Base-by-base conservation (phyloP, 495 filamentous ascomycete genomes). In the Aspergillus biplanus region DNA sequence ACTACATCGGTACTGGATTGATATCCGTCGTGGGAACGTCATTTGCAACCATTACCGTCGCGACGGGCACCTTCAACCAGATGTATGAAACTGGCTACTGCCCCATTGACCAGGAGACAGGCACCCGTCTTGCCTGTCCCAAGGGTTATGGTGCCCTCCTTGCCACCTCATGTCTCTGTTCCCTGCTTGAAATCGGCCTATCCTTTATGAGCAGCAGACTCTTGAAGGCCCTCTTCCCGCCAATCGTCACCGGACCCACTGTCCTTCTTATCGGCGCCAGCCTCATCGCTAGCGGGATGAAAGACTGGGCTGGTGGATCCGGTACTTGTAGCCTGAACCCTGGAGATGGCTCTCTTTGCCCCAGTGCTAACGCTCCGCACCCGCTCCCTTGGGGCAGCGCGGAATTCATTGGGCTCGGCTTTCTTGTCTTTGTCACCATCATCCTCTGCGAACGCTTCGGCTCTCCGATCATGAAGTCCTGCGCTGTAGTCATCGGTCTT, bases 371-470 rank as follows among this genome's bases (percentile, higher is more conserved):
- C 33, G 90, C 92, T 0, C 92, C 93, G 16, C 91, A 92, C 67
- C 83, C 93, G 18, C 81, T 97, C 1, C 90, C 90, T 1, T 97
- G 93, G 93, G 93, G 92, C 18, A 90, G 87, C 49, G 82, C 92
- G 12, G 86, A 96, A 73, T 96, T 92, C 71, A 89, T 97, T 52
- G 92, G 93, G 5, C 85, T 97, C 2, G 93, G 93, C 1, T 96
- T 97, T 78, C 86, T 87, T 31, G 93, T 96, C 46, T 97, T 97
- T 71, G 62, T 92, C n/a, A 92, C 91, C 32, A 96, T 95, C 71
- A 91, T 95, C 71, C 66, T 95, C 15, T 92, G 88, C 71, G 92
- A 95, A 74, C 85, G 89, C 7, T 95, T 93, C 73, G 93, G 93
- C 9, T 86, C 87, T 7, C 92, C 91, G 0, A 87, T 90, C 65